Conservation (phyloP, 1,284 basidiomycete genomes). For the Irpex sp. region DNA sequence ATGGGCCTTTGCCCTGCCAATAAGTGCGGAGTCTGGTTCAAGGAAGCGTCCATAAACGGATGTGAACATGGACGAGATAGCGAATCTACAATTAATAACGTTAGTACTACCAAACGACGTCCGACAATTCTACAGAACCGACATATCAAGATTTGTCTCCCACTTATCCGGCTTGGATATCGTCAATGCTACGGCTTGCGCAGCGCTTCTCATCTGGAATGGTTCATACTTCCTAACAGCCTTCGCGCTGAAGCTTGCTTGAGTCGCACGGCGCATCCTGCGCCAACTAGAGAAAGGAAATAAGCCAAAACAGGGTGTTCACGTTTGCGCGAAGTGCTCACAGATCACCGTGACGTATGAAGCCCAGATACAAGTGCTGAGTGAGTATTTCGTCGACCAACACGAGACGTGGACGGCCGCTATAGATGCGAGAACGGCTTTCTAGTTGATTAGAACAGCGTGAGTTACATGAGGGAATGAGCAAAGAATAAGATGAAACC, state of each 20-base stretch:
- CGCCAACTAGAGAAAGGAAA: background rate
- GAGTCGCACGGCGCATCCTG: constrained; percentile 1
- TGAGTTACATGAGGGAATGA: background rate
- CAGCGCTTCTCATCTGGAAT: background rate
- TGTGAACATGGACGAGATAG: background rate
- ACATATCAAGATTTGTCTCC: background rate
- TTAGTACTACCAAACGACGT: background rate
- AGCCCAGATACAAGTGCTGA: background rate
- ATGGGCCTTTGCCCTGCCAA: background rate
- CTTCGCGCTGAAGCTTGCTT: background rate
- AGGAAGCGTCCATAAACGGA: background rate
- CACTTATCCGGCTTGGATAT: background rate
- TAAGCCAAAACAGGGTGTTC: background rate
- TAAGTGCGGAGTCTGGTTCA: background rate
- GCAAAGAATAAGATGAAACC: constrained; percentile 43
- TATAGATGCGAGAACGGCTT: constrained; percentile 62
- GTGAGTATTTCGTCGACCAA: constrained; percentile 58
- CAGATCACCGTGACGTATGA: background rate
- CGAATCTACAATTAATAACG: background rate
- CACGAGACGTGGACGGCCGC: constrained; percentile 66
- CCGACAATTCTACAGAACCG: background rate
- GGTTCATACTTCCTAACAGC: background rate
- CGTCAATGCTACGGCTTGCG: background rate
- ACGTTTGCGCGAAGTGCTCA: background rate
- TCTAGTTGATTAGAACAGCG: background rate